Evolutionary conservation across 306 rosid species (phyloP), one percentile per base, ranked within the genome.

Genomic region (Cicer judaicum): DNA sequence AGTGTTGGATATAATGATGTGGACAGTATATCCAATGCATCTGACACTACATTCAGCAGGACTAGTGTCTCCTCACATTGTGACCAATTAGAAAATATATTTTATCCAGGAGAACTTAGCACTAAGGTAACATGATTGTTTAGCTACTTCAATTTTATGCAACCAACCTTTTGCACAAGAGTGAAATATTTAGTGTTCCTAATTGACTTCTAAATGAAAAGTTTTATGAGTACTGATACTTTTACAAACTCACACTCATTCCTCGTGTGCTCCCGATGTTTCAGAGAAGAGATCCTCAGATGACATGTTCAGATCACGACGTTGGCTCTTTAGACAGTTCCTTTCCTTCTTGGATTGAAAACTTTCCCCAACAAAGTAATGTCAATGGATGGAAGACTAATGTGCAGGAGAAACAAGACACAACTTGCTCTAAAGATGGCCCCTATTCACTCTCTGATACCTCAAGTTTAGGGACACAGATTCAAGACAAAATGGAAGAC

Each of bases 1-100:
- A 85, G 80, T 68, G 76, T 78, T 40, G 83, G 85, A 70, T 73
- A 74, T 74, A 83, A 85, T 73, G 87, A 82, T 43, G 42, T 78
- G 14, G 84, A 87, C 41, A 73, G 68, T 38, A 80, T 73, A 64
- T 80, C 84, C 38, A 84, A 83, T 57, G 53, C 68, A n/a, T 83
- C 87, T 68, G 79, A 80, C 38, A 63, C 24, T 72, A 53, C 86
- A 74, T 76, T 81, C 68, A 82, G 75, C 83, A 87, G 68, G 29
- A 62, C 71, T 12, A 64, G 63, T 49, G 21, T 66, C 74, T 68
- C 79, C 34, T 75, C 84, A 55, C 66, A 73, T 53, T 29, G 42
- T 54, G 42, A 63, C 69, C 72, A 24, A 14, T 67, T 70, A 82
- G 84, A 78, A 53, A 78, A 59, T 36, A 38, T 70, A 74, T 36